Evolutionary conservation across 2,329 filamentous ascomycete species (phyloP), one percentile per base, ranked within the genome.

Genomic region (Drechslera avenae): DNA sequence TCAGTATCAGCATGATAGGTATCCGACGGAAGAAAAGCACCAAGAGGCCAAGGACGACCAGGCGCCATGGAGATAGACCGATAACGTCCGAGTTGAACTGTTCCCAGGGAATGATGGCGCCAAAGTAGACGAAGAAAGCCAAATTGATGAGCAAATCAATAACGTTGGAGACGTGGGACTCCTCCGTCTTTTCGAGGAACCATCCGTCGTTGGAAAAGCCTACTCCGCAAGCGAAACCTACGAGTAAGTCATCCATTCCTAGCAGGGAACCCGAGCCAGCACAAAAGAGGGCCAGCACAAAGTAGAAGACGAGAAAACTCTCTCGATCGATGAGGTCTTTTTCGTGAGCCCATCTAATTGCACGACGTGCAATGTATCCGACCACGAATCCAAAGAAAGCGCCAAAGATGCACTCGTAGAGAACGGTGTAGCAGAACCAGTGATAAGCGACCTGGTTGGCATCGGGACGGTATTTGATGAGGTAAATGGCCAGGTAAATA

Each of bases 151-250:
- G 79, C 72, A 99, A 76, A 79, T 99, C 94, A 68, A 99, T 99
- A 71, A 99, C 94, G 84, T 99, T 97, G 73, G 93, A 97, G 8
- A 99, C 94, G 72, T 97, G 94, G 0, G 94, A 93, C 74, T 99
- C 94, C 71, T 99, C 94, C 0, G 94, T 99, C 80, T 97, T 97
- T 69, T 97, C 90, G 13, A 90, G 89, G 67, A 99, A 99, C 94
- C 94, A 99, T 60, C 94, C 94, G 69, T 99, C 94, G 73, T 99
- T 99, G 63, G 92, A 97, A 79, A 99, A 99, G 46, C 94, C 94
- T n/a, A 99, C 94, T 50, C 94, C 94, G 47, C 90, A 91, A 12
- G 93, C 87, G 67, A 99, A 99, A 32, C 94, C 94, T 32, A 99
- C 90, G 3, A 99, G 83, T 42, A 99, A 78, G 73, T 99, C 94